phyloP scores from a whole-genome alignment of 2,329 filamentous ascomycete genomes.

The Iodosphaeria phyllophila region DNA sequence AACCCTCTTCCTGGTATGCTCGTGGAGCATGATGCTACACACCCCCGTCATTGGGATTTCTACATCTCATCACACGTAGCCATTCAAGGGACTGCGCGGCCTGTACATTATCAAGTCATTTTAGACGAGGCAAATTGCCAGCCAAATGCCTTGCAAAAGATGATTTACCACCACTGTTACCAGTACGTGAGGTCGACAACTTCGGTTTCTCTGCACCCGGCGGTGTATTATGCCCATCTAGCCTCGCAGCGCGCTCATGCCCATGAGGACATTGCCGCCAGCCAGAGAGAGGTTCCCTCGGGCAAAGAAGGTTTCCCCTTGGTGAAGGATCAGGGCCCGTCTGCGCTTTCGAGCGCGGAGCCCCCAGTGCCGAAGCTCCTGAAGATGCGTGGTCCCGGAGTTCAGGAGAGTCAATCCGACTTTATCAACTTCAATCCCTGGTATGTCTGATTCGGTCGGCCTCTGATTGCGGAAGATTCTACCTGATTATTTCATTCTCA shows the following conservation, averaged over 20 bases:
- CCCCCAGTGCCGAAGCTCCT: too few species aligned
- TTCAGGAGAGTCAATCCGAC: too few species aligned
- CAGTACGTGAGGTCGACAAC: slow-evolving; percentile 86
- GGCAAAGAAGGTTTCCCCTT: slow-evolving; percentile 19
- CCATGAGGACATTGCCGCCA: slow-evolving; percentile 40
- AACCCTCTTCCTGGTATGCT: slow-evolving; percentile 78
- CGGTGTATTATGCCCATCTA: slow-evolving; percentile 91
- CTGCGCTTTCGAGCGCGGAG: too few species aligned
- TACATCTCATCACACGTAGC: slow-evolving; percentile 46
- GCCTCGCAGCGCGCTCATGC: slow-evolving; percentile 62
- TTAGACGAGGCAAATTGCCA: slow-evolving; percentile 57
- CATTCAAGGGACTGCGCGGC: slow-evolving; percentile 85
- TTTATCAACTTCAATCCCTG: too few species aligned
- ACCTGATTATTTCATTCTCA: too few species aligned
- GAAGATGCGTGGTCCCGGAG: too few species aligned
- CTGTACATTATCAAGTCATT: slow-evolving; percentile 82
- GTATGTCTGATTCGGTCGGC: too few species aligned
- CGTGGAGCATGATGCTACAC: slow-evolving; percentile 77
- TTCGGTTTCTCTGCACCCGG: slow-evolving; percentile 72
- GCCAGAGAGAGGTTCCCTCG: slow-evolving; percentile 22
- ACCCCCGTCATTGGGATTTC: slow-evolving; percentile 82
- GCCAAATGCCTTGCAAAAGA: slow-evolving; percentile 55
- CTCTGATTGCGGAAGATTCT: too few species aligned
- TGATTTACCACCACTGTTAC: slow-evolving; percentile 92
- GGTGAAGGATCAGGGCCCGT: slow-evolving; percentile 10